phyloP scores from a whole-genome alignment of 208 protist genomes.

The Crithidia bombi region DNA sequence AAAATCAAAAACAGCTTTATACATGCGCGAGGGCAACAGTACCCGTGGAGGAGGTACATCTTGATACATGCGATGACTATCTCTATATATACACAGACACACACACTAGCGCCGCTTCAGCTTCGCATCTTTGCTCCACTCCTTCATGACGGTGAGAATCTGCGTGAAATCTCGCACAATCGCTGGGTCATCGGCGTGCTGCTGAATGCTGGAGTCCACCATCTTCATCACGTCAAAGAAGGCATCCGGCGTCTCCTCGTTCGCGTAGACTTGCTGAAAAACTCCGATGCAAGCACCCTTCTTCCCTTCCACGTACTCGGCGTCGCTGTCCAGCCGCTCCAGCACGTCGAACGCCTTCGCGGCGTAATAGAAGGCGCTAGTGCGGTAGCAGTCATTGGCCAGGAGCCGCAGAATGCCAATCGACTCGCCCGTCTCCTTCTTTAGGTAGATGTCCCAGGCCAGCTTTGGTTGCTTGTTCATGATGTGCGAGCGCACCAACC shows the following conservation, averaged over 20 bases:
- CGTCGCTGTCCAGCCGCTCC: slow-evolving; percentile 93
- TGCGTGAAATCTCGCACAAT: slow-evolving; percentile 76
- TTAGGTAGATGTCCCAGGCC: slow-evolving; percentile 97
- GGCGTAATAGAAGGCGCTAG: slow-evolving; percentile 95
- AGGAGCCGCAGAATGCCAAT: slow-evolving; percentile 96
- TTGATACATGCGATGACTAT: too few relatives aligned
- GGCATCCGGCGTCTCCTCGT: slow-evolving; percentile 81
- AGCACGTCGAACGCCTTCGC: slow-evolving; percentile 98
- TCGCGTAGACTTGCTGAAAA: slow-evolving; percentile 96
- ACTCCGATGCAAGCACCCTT: slow-evolving; percentile 96
- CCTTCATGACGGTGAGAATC: slow-evolving; percentile 92
- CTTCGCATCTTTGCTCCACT: slow-evolving; percentile 94
- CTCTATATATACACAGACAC: not conserved
- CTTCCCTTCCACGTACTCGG: slow-evolving; percentile 97
- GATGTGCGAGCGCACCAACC: slow-evolving; percentile 94
- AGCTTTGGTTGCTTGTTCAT: slow-evolving; percentile 94
- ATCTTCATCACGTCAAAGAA: slow-evolving; percentile 95
- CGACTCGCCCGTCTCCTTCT: slow-evolving; percentile 96
- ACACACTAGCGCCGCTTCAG: slow-evolving; percentile 52
- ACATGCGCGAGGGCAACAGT: too few relatives aligned
- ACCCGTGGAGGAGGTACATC: too few relatives aligned
- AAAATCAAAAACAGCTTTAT: not conserved
- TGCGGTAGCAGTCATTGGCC: slow-evolving; percentile 97
- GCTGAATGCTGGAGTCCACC: slow-evolving; percentile 87
- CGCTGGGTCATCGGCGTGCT: slow-evolving; percentile 59